Evolutionary conservation across 2,329 filamentous ascomycete species (phyloP), one percentile per base, ranked within the genome.

Genomic region (Aspergillus pseudoglaucus): DNA sequence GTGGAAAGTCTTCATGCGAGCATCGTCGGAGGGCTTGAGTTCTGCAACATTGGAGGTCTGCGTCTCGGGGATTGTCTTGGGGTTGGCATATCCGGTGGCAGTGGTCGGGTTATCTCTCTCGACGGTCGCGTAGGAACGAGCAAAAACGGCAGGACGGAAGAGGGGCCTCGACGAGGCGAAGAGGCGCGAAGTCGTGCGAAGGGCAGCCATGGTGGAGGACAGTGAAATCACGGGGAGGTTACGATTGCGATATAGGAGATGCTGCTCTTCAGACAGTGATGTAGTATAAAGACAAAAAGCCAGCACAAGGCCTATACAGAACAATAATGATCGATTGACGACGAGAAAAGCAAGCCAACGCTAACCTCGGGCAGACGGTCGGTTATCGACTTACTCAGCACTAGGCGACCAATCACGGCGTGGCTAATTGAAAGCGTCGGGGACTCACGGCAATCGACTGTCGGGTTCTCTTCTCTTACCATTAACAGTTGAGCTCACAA

Each of bases 1-100:
- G 73, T 95, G 86, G 82, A 98, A 98, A 45, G 87, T 90, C 85
- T 96, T 97, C 75, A 87, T 83, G 61, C 78, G 80, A 41, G 82
- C 72, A 51, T 78, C 71, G 56, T 77, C 69, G 54, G 72, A 75
- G 46, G 75, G 66, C 62, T 77, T 78, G 47, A 86, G 78, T 60
- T 87, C 79, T 57, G 81, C 71, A 48, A 81, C 74, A 44, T 81
- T 79, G 43, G 82, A 78, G 32, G 82, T 78, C 68, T 85, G 67
- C 55, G 67, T 72, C 70, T 74, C 67, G 48, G 76, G 68, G 25
- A 71, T 58, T 25, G 66, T 61, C 42, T 67, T 59, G 39, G 53
- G 54, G 44, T 55, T 64, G 44, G 60, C 53, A 40, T 60, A 62
- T 42, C 59, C 59, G 17, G 51, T 52, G 45, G 59, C 52, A 43